phyloP scores from a whole-genome alignment of 768 basidiomycete genomes.

The Brasilioporus rufonigricans region DNA sequence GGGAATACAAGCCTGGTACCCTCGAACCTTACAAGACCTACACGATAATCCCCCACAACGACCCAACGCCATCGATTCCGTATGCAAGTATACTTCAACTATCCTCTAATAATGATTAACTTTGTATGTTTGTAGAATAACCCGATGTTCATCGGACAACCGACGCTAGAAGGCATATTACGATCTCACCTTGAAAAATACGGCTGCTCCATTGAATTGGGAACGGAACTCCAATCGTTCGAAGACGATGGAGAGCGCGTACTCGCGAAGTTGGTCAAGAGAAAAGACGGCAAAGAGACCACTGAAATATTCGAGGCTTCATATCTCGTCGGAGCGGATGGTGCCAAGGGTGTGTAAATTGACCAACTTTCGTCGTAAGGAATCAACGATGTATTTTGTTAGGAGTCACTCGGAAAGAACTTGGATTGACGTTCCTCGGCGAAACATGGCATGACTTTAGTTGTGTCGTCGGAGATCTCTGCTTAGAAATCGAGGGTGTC shows the following conservation, averaged over 20 bases:
- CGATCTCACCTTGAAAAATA: constrained; percentile 19
- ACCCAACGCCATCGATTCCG: constrained; percentile 27
- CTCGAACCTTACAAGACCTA: constrained; percentile 16
- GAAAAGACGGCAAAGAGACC: constrained; percentile 18
- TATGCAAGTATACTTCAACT: constrained; percentile 17
- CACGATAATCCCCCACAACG: not conserved
- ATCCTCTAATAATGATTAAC: not conserved
- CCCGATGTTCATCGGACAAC: constrained; percentile 22
- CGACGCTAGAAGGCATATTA: constrained; percentile 28
- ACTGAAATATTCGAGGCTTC: constrained; percentile 29
- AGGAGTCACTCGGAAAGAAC: constrained; percentile 38
- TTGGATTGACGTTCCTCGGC: constrained; percentile 43
- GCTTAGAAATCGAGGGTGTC: constrained; percentile 28
- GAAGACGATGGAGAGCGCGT: constrained; percentile 37
- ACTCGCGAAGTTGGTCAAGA: constrained; percentile 34
- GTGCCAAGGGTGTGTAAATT: constrained; percentile 30
- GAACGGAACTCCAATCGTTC: constrained; percentile 45
- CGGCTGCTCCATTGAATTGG: constrained; percentile 39
- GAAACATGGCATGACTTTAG: constrained; percentile 32
- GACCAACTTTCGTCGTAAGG: not conserved
- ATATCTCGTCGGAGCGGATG: constrained; percentile 43
- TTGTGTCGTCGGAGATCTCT: constrained; percentile 37
- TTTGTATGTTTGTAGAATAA: constrained; percentile 5
- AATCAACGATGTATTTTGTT: not conserved
- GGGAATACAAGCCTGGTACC: constrained; percentile 33